Base-by-base conservation (phyloP, 176 grass and related monocot genomes). In the Chloris gayana region DNA sequence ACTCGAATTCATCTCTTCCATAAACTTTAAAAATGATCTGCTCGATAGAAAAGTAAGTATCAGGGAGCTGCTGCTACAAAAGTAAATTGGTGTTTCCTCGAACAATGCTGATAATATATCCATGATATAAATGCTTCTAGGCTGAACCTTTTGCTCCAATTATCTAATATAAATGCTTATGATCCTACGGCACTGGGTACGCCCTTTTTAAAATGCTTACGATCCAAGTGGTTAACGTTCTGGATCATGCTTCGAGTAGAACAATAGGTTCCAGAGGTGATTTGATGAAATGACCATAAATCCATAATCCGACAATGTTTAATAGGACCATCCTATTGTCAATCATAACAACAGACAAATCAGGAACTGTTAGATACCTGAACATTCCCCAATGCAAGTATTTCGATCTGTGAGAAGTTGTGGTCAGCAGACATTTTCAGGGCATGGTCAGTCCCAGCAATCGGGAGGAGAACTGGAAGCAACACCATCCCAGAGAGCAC, bases 321-420 rank as follows among this genome's bases (percentile, higher is more conserved):
- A 47, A 69, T 65, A 42, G 18, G 50, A 78, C 14, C 29, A 31
- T 50, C 12, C 32, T 75, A 24, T n/a, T 58, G 26, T 45, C 29
- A 60, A 79, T 50, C 12, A 18, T n/a, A 58, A 59, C 74, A 67
- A 34, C 44, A 72, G 22, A 69, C 33, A 69, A 67, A 56, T 19
- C 14, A 7, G 21, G 7, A 70, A 45, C 58, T 29, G 13, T 22
- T 70, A 57, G 71, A 84, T 88, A 99, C 96, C 37, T 63, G 2
- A 73, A 99, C 69, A 88, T 99, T 93, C 70, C 93, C 93, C 86
- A 99, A 30, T 66, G 91, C 84, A 12, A 99, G 78, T 66, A 26
- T 91, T 74, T 99, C 93, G 14, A 99, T 49, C 14, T 67, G 27
- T 0, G 91, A 82, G 76, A 89, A 82, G 37, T 76, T 65, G 7